Evolutionary conservation across 805 yeast species (phyloP), one percentile per base, ranked within the genome.

Genomic region (Candida odintsovae): DNA sequence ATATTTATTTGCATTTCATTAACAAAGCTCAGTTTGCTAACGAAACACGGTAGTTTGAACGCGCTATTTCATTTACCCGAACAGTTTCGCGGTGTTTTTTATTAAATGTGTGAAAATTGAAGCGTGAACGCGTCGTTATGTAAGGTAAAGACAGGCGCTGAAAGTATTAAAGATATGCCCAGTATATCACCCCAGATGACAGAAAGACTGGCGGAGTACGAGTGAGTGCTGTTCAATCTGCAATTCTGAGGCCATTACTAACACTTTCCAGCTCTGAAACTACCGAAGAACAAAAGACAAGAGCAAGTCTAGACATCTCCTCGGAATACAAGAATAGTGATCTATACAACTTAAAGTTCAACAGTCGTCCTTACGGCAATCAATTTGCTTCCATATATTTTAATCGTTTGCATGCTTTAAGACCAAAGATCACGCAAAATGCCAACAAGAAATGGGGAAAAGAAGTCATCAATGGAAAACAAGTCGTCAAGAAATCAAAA

Each of bases 381-480:
- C 92, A 85, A 58, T 85, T 74, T 54, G 81, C 81, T 26, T 66
- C 72, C 21, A 63, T 82, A 29, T 85, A 85, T 55, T 72, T 67
- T 45, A 65, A 71, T 48, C 69, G 92, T 26, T 65, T 82, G n/a
- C 62, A 62, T 3, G 59, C 60, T 22, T 65, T 84, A 39, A 69
- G 75, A 49, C 72, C 76, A 12, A 62, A 77, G 8, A 73, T 80
- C 0, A 57, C 66, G 40, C 69, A 69, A 35, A 67, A 69, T 45
- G 82, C 81, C 2, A 55, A 57, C 3, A 58, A 62, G 67, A 75
- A 76, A 53, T 84, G 92, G 90, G 78, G 79, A 35, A 62, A 72
- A 28, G 78, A 69, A 50, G 62, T 60, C 26, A 64, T 76, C 31
- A 63, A 66, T 29, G 72, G 70, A 6, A 62, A 59, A 37, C 47